Conservation (phyloP, 106 monocot genomes). For the Dactylorhiza incarnata region DNA sequence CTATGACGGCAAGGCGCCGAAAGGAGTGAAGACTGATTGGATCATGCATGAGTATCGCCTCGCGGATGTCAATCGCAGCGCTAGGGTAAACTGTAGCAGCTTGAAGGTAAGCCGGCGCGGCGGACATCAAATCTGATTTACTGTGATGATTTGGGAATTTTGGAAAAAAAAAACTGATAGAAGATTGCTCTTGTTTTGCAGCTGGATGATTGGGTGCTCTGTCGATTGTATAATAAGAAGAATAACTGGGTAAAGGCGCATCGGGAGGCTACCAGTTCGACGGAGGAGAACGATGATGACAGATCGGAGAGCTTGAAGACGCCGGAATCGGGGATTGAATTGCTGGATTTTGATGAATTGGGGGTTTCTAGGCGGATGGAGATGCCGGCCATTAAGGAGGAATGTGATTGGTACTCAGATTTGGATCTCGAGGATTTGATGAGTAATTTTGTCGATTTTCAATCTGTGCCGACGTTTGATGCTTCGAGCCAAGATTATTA, state of each 20-base stretch:
- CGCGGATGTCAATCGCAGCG: conserved; percentile 17
- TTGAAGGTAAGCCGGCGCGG: conserved; percentile 32
- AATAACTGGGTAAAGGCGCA: conserved; percentile 46
- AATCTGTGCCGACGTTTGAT: not conserved
- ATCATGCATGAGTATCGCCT: conserved; percentile 86
- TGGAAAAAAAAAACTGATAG: not conserved
- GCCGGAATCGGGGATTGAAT: conserved; percentile 47
- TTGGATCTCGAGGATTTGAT: conserved; percentile 45
- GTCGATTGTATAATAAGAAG: conserved; percentile 66
- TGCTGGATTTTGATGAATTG: conserved; percentile 14
- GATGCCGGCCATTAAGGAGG: conserved; percentile 19
- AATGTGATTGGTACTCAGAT: conserved; percentile 46
- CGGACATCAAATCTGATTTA: not conserved
- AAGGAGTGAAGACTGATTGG: conserved; percentile 66
- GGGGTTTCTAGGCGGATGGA: not conserved
- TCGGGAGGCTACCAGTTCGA: conserved; percentile 7
- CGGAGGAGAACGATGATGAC: conserved; percentile 21
- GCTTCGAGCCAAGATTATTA: conserved; percentile 20
- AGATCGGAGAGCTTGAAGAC: conserved; percentile 38
- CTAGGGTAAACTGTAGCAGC: conserved; percentile 26
- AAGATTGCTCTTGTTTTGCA: conserved; percentile 10
- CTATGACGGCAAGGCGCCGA: conserved; percentile 58
- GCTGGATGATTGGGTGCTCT: conserved; percentile 65
- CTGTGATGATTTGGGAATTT: not conserved
- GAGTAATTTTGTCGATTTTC: conserved; percentile 8